phyloP scores from a whole-genome alignment of 768 basidiomycete genomes.

The Hydnomerulius pinastri region DNA sequence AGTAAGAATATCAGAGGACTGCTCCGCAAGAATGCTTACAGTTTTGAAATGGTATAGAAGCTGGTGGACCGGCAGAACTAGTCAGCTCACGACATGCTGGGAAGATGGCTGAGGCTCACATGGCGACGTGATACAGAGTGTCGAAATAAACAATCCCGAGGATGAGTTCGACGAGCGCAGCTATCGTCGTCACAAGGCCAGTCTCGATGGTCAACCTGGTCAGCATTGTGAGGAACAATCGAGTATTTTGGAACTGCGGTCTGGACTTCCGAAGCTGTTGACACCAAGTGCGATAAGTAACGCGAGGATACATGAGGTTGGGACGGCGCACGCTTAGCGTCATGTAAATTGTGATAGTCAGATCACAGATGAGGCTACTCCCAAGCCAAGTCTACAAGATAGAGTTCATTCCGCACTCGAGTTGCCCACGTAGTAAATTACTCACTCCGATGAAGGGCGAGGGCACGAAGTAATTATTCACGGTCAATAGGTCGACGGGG shows the following conservation, averaged over 20 bases:
- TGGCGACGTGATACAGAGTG: slow-evolving; percentile 12
- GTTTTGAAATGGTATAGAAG: slow-evolving; percentile 16
- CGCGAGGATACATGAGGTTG: neutral
- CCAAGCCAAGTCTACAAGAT: slow-evolving; percentile 22
- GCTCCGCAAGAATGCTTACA: slow-evolving; percentile 4
- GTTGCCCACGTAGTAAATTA: no score
- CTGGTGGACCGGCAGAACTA: slow-evolving; percentile 5
- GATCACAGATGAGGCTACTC: slow-evolving; percentile 18
- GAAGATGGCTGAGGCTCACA: slow-evolving; percentile 13
- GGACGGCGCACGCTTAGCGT: slow-evolving; percentile 6
- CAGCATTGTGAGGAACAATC: slow-evolving; percentile 5
- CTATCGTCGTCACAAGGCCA: slow-evolving; percentile 20
- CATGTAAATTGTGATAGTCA: slow-evolving; percentile 23
- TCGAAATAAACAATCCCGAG: slow-evolving; percentile 6
- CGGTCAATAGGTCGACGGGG: no score
- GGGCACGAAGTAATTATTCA: neutral
- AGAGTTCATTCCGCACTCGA: no score
- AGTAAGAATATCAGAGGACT: neutral
- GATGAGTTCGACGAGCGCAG: slow-evolving; percentile 18
- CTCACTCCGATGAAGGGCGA: slow-evolving; percentile 15
- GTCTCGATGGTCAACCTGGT: slow-evolving; percentile 28
- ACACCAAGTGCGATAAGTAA: neutral
- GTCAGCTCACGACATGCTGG: neutral
- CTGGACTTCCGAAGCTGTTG: slow-evolving; percentile 17
- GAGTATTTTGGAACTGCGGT: slow-evolving; percentile 2